These are phyloP conservation scores for Eutrema yunnanense DNA, from an alignment of 345 rosid genomes.

Conservation along the genomic window DNA sequence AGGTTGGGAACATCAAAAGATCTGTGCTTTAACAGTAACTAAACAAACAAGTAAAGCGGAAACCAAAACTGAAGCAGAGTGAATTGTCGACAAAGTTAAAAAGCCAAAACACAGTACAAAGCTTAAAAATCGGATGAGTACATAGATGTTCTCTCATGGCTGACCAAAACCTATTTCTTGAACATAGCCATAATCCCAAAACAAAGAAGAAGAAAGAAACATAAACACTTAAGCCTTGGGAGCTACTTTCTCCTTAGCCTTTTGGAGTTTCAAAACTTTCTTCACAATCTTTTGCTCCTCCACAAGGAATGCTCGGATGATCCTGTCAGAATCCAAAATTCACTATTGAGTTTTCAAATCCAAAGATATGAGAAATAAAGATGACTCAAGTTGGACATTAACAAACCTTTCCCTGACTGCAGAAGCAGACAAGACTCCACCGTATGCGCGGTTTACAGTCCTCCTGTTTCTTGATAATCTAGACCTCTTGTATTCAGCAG, in stretches of 20 bases:
- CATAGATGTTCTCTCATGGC: too few species aligned
- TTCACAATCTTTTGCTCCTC: constrained; percentile 38
- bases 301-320: constrained; percentile 64
- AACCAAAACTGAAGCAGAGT: too few species aligned
- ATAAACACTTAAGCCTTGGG: constrained; percentile 12
- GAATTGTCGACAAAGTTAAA: too few species aligned
- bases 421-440: constrained; percentile 64
- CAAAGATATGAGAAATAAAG: not conserved
- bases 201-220: not conserved
- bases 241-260: constrained; percentile 48
- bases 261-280: constrained; percentile 24
- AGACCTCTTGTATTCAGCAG: constrained; percentile 61
- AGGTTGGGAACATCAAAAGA: too few species aligned
- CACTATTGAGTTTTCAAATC: not conserved
- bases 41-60: too few species aligned
- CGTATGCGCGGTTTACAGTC: constrained; percentile 28
- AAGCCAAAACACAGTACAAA: too few species aligned
- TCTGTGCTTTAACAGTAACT: too few species aligned
- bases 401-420: constrained; percentile 69
- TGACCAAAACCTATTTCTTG: too few species aligned
- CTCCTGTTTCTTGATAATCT: constrained; percentile 58
- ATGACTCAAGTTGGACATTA: not conserved
- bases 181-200: not conserved
- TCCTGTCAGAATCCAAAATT: constrained; percentile 33
- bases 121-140: too few species aligned